Evolutionary conservation across 2,329 filamentous ascomycete species (phyloP).

Genomic region (Xylariaceae sp.): DNA sequence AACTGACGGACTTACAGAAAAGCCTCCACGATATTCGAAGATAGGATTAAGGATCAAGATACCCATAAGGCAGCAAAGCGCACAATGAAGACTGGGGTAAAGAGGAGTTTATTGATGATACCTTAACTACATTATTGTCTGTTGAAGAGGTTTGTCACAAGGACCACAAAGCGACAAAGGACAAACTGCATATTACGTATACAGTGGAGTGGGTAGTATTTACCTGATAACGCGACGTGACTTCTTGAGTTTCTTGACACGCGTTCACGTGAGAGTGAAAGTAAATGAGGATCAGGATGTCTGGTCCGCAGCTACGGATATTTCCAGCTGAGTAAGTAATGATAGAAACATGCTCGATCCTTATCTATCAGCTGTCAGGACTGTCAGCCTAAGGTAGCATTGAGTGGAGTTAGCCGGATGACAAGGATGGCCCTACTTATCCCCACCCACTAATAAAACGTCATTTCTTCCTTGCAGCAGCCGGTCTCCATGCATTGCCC

Average conservation of each 20-base stretch:
- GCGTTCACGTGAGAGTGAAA: conserved; percentile 37
- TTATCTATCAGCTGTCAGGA: no score
- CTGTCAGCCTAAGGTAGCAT: no score
- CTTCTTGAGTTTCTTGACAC: conserved; percentile 24
- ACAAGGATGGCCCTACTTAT: not conserved
- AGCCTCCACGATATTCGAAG: not conserved
- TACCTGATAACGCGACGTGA: conserved; percentile 9
- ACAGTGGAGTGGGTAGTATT: not conserved
- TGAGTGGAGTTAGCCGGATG: no score
- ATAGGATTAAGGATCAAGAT: conserved; percentile 10
- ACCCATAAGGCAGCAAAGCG: conserved; percentile 5
- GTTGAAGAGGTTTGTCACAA: not conserved
- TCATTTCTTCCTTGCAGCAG: conserved; percentile 31
- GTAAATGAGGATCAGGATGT: no score
- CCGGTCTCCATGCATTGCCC: conserved; percentile 20
- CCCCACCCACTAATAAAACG: conserved; percentile 23
- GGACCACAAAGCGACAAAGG: not conserved
- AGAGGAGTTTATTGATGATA: conserved; percentile 1
- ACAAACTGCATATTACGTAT: not conserved
- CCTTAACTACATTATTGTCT: conserved; percentile 2
- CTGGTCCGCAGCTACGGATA: no score
- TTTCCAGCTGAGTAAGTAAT: no score
- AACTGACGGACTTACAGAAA: not conserved
- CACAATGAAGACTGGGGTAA: not conserved
- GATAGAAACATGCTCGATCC: no score